Percentiles rank a stretch among this genome's conserved stretches.
phyloP scores from a whole-genome alignment of 768 basidiomycete genomes.

The Kwoniella sp. region DNA sequence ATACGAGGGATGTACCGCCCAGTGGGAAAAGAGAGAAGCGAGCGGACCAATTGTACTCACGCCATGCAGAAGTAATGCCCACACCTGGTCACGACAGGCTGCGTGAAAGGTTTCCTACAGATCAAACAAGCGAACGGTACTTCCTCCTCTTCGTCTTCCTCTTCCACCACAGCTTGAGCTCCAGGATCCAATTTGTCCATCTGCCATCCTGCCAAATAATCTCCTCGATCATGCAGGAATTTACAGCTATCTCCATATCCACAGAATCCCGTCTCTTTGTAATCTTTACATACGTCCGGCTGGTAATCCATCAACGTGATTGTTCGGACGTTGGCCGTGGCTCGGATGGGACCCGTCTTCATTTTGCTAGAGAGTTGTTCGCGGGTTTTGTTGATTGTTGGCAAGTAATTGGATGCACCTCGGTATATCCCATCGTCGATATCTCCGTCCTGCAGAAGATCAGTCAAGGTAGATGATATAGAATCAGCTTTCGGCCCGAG shows the following conservation, averaged over 20 bases:
- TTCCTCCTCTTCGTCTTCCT: constrained; percentile 69
- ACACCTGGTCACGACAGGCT: constrained; percentile 93
- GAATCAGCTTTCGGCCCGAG: constrained; percentile 4
- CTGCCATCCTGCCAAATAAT: constrained; percentile 95
- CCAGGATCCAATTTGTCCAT: constrained; percentile 86
- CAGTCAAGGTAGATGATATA: constrained; percentile 54
- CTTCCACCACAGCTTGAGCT: constrained; percentile 56
- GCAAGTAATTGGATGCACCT: constrained; percentile 78
- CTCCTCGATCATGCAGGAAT: constrained; percentile 94
- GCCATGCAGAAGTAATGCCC: constrained; percentile 94
- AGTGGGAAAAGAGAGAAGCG: neutral
- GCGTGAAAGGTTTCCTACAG: constrained; percentile 90
- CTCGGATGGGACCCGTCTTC: constrained; percentile 74
- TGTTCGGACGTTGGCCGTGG: constrained; percentile 76
- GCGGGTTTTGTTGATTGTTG: constrained; percentile 72
- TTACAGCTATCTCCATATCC: constrained; percentile 99
- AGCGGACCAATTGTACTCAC: constrained; percentile 29
- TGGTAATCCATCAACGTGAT: constrained; percentile 97
- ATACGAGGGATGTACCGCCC: neutral
- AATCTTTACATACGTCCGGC: constrained; percentile 99
- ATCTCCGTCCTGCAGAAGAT: constrained; percentile 61
- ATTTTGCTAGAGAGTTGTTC: constrained; percentile 84
- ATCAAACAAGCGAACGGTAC: constrained; percentile 98
- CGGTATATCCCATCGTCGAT: constrained; percentile 83
- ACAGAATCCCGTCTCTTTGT: constrained; percentile 99